Base-by-base conservation (phyloP, 2,329 filamentous ascomycete species). In the Talaromyces islandicus region DNA sequence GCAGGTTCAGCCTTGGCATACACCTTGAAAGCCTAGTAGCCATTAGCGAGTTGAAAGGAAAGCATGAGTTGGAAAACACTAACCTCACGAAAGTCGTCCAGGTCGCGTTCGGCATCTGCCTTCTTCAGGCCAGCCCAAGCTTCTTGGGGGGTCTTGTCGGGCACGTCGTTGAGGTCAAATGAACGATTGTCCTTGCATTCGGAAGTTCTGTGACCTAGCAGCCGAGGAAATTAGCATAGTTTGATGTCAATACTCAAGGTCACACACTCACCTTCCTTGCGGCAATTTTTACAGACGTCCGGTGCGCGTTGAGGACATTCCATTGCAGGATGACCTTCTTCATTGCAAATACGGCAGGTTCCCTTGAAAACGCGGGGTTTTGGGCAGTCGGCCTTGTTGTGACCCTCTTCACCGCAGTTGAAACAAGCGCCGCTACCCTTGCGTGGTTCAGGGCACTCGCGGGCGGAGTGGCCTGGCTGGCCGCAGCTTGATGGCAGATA, bases 51-150 rank as follows among this genome's bases (percentile, higher is more conserved):
- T 25, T 63, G 56, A 64, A 56, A 67, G 46, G 17, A 51, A 11
- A 53, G 35, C 29, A 46, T 46, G 43, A 24, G 21, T 46, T 4
- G 43, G 7, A 54, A 41, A 24, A 4, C 11, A 62, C 65, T 58
- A 70, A 79, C 78, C 41, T 75, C 70, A 48, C 77, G 79, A 68
- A 85, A 83, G 24, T 77, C 75, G 19, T 80, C 78, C 6, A 85
- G 69, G 48, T 85, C 81, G 41, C 73, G 75, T 10, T 74, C 75
- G 7, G 77, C 70, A 52, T 79, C 80, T 3, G 83, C 80, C 48
- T 77, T 71, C 64, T 80, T 76, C 59, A 85, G 69, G 38, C 73
- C 66, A 2, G 64, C 69, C 83, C 83, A 85, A 2, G 81, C 82
- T 55, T 80, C 77, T 24, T 77, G 75, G 5, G 79, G 74, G 21